Percentiles rank a stretch among this genome's conserved stretches.
Conservation (phyloP, 306 rosid species). For the Casuarina equisetifolia region DNA sequence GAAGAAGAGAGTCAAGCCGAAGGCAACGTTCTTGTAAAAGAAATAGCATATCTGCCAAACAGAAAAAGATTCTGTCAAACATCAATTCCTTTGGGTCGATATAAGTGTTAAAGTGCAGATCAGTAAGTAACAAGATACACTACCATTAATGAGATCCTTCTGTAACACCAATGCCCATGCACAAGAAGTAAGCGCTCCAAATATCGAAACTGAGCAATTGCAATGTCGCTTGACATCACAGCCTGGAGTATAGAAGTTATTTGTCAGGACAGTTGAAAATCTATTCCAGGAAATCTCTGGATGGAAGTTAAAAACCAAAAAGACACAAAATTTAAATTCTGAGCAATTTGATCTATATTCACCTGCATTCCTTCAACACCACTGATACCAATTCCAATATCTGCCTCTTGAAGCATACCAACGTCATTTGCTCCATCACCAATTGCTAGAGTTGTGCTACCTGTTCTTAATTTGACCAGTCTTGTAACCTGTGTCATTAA, state of each 20-base stretch:
- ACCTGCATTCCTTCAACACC: constrained; percentile 99
- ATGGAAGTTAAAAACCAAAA: constrained; percentile 11
- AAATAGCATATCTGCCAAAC: constrained; percentile 84
- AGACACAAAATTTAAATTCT: not conserved
- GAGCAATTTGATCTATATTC: constrained; percentile 28
- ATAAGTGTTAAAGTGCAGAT: not conserved
- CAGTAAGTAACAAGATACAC: not conserved
- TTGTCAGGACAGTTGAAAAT: constrained; percentile 14
- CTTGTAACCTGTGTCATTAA: constrained; percentile 65
- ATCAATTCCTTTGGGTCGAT: not conserved
- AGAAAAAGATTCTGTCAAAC: constrained; percentile 31
- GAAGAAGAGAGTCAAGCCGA: constrained; percentile 90
- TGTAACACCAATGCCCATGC: constrained; percentile 99
- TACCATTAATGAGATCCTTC: constrained; percentile 97
- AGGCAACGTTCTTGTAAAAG: constrained; percentile 93
- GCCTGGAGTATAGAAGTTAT: constrained; percentile 55
- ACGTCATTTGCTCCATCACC: constrained; percentile 99
- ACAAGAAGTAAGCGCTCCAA: constrained; percentile 93
- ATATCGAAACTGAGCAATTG: constrained; percentile 91
- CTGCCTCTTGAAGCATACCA: constrained; percentile 99
- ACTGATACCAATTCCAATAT: constrained; percentile 92
- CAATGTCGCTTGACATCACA: constrained; percentile 96
- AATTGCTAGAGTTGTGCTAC: constrained; percentile 82
- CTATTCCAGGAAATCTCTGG: constrained; percentile 3
- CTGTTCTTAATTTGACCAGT: constrained; percentile 70